Conservation (phyloP, 257 asterid species). For the Plantago major region DNA sequence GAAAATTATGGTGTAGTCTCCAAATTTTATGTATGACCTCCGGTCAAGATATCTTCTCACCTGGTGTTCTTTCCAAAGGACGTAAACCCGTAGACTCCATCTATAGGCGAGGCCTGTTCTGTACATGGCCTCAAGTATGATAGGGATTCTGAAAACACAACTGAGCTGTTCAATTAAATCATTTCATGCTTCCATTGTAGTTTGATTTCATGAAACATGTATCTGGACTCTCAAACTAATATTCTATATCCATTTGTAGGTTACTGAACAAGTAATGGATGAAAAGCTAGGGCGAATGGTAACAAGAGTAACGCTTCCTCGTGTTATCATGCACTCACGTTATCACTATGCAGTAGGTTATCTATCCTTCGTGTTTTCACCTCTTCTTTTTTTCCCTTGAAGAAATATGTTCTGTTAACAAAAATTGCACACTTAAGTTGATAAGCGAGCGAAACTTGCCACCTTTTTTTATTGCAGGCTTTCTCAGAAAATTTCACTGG, state of each 20-base stretch:
- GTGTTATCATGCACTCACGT: slow-evolving; percentile 89
- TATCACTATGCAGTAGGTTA: slow-evolving; percentile 74
- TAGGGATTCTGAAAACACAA: too few species aligned
- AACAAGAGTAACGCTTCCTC: slow-evolving; percentile 90
- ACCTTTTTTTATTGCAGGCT: slow-evolving; percentile 43
- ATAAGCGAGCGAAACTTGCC: background rate
- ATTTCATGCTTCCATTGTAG: too few species aligned
- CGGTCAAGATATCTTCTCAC: too few species aligned
- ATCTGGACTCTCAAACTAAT: slow-evolving; percentile 5
- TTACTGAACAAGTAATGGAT: slow-evolving; percentile 72
- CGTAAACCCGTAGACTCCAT: too few species aligned
- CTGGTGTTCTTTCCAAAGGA: too few species aligned
- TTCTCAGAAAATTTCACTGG: slow-evolving; percentile 92
- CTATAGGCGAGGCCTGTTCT: too few species aligned
- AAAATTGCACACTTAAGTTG: background rate
- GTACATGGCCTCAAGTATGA: too few species aligned
- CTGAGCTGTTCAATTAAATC: too few species aligned
- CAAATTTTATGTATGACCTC: too few species aligned
- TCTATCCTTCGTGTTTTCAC: background rate
- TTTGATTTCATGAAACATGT: background rate
- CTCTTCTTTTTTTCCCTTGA: slow-evolving; percentile 8
- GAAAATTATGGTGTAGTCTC: too few species aligned
- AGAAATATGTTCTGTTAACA: background rate
- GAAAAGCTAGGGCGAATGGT: slow-evolving; percentile 80
- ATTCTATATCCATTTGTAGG: slow-evolving; percentile 34